These are phyloP conservation scores for Aspergillus japonicus DNA, from an alignment of 2,329 filamentous ascomycete species.

Conservation along the genomic window DNA sequence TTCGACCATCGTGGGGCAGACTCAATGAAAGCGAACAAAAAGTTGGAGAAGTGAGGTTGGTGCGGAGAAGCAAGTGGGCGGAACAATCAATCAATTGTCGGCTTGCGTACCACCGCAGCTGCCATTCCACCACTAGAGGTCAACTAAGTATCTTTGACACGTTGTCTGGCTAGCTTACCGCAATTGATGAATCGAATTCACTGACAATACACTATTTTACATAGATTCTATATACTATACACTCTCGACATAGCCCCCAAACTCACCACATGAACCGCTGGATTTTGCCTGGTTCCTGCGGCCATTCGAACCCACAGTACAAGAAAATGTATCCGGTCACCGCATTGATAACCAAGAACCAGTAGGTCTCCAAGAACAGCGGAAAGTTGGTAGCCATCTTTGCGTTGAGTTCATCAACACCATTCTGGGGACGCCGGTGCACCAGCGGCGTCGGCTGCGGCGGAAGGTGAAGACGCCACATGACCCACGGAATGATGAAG, in stretches of 20 bases:
- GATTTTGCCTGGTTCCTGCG: constrained; percentile 39
- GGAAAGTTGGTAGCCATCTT: constrained; percentile 30
- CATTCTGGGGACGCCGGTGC: constrained; percentile 26
- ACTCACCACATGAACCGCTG: constrained; percentile 68
- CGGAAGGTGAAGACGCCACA: constrained; percentile 82
- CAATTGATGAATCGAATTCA: not conserved
- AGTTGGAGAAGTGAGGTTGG: not conserved
- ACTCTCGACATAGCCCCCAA: not conserved
- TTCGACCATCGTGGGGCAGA: constrained; percentile 4
- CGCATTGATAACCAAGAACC: constrained; percentile 51
- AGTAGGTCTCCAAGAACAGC: constrained; percentile 54
- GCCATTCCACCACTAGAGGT: no score
- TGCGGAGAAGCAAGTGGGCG: not conserved
- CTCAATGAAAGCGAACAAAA: not conserved
- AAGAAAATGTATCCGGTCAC: constrained; percentile 31
- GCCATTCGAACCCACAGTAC: constrained; percentile 26
- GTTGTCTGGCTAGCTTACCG: not conserved
- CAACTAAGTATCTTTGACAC: no score
- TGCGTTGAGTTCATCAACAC: constrained; percentile 25
- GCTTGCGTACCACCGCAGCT: not conserved
- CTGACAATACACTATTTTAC: constrained; percentile 1
- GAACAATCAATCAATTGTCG: not conserved
- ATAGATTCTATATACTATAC: not conserved
- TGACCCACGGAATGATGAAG: constrained; percentile 91
- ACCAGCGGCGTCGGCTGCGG: constrained; percentile 33